Conservation (phyloP, 768 basidiomycete species). For the Saitozyma sp. region DNA sequence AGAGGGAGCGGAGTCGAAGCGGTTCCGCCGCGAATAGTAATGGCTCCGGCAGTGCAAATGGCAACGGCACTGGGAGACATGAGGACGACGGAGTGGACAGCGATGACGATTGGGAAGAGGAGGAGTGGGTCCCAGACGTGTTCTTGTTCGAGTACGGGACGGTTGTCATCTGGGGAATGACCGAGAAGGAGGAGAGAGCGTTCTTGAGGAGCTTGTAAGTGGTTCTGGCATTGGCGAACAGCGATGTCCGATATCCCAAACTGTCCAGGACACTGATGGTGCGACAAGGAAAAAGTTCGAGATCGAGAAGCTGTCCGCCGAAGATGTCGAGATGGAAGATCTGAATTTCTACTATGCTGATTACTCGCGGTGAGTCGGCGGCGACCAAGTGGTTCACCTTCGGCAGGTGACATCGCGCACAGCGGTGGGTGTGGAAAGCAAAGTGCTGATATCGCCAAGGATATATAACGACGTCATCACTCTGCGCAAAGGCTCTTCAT, state of each 20-base stretch:
- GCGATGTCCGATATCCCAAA: no score
- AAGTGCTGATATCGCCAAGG: conserved; percentile 52
- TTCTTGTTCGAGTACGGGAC: conserved; percentile 93
- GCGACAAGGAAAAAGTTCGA: conserved; percentile 81
- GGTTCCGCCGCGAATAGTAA: conserved; percentile 52
- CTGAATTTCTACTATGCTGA: conserved; percentile 95
- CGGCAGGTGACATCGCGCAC: no score
- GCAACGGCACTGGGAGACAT: conserved; percentile 15
- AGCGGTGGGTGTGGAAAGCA: conserved; percentile 5
- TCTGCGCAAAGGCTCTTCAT: conserved; percentile 86
- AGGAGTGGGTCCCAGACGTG: conserved; percentile 63
- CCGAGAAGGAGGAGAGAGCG: conserved; percentile 83
- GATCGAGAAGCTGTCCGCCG: conserved; percentile 78
- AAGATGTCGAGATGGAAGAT: conserved; percentile 93
- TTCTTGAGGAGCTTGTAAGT: conserved; percentile 87
- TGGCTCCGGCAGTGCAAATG: neutral
- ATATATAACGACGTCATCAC: conserved; percentile 98
- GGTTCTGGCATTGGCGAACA: neutral
- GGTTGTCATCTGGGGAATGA: conserved; percentile 97
- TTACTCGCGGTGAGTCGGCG: conserved; percentile 71
- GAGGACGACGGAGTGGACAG: conserved; percentile 28
- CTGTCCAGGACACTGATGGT: no score
- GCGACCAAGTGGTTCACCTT: neutral
- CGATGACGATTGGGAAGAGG: conserved; percentile 48
- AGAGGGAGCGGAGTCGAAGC: conserved; percentile 50